Conservation (phyloP, 768 basidiomycete genomes). For the Podaxis sp. region DNA sequence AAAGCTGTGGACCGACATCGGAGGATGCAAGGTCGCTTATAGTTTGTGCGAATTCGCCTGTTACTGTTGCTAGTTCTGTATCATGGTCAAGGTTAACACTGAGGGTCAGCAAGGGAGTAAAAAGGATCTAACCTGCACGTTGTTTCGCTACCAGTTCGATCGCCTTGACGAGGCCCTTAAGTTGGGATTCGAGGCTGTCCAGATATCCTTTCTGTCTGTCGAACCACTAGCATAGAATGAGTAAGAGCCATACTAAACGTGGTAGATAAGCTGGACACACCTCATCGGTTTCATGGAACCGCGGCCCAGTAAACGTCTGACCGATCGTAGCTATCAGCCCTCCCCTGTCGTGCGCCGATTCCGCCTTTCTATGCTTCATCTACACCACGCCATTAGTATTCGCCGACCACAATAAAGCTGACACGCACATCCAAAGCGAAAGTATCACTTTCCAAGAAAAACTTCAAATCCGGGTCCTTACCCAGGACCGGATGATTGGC, state of each 20-base stretch:
- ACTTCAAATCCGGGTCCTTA: slow-evolving; percentile 82
- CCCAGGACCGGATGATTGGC: slow-evolving; percentile 89
- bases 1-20: slow-evolving; percentile 74
- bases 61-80: slow-evolving; percentile 65
- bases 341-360: slow-evolving; percentile 72
- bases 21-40: slow-evolving; percentile 70
- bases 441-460: slow-evolving; percentile 92
- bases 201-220: slow-evolving; percentile 83
- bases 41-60: slow-evolving; percentile 79
- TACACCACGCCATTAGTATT: slow-evolving; percentile 27
- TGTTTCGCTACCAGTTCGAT: slow-evolving; percentile 86
- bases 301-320: slow-evolving; percentile 72
- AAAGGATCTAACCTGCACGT: slow-evolving; percentile 52
- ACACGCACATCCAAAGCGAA: slow-evolving; percentile 83
- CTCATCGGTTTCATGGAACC: slow-evolving; percentile 89
- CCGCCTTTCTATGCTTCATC: slow-evolving; percentile 88
- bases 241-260: not conserved
- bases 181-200: slow-evolving; percentile 87
- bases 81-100: not conserved
- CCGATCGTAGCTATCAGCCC: slow-evolving; percentile 86
- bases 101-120: not conserved
- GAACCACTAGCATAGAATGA: slow-evolving; percentile 69
- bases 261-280: slow-evolving; percentile 31
- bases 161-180: slow-evolving; percentile 83
- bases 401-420: not conserved